A percentile compares a stretch with the other conserved stretches of the same genome.
phyloP scores from a whole-genome alignment of 2,329 filamentous ascomycete species.

The Ophiostoma populinum region DNA sequence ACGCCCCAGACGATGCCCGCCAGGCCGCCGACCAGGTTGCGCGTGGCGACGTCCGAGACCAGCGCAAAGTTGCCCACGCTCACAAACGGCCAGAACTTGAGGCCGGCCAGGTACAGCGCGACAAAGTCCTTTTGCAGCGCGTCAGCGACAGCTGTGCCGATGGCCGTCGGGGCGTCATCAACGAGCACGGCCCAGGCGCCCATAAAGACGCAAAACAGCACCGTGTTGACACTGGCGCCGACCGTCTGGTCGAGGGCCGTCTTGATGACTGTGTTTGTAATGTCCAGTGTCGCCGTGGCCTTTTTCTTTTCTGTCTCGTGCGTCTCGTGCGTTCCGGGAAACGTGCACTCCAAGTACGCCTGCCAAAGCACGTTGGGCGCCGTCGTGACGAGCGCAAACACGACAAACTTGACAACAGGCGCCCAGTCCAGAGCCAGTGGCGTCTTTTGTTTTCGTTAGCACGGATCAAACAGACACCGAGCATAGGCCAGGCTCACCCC shows the following conservation, averaged over 20 bases:
- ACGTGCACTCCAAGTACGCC: slow-evolving; percentile 54
- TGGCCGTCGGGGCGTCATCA: slow-evolving; percentile 10
- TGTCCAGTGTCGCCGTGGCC: slow-evolving; percentile 31
- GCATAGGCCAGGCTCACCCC: slow-evolving; percentile 26
- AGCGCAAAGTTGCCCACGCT: slow-evolving; percentile 49
- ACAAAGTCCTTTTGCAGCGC: slow-evolving; percentile 38
- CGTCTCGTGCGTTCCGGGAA: slow-evolving; percentile 38
- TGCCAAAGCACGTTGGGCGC: slow-evolving; percentile 85
- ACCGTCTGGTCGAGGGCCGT: slow-evolving; percentile 52
- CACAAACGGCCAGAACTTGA: slow-evolving; percentile 53
- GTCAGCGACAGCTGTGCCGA: slow-evolving; percentile 20
- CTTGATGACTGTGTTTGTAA: slow-evolving; percentile 49
- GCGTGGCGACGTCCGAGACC: slow-evolving; percentile 45
- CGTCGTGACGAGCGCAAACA: slow-evolving; percentile 55
- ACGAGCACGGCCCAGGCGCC: slow-evolving; percentile 16
- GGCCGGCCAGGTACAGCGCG: slow-evolving; percentile 48
- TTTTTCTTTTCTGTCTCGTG: slow-evolving; percentile 18
- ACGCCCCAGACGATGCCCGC: slow-evolving; percentile 56
- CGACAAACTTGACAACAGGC: slow-evolving; percentile 58
- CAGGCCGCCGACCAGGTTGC: slow-evolving; percentile 47
- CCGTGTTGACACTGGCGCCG: slow-evolving; percentile 46
- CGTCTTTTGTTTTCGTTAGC: neutral
- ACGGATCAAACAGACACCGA: slow-evolving; percentile 9
- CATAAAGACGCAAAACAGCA: slow-evolving; percentile 43
- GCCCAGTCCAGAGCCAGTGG: slow-evolving; percentile 37